Evolutionary conservation across 345 rosid species (phyloP).

Genomic region (Luvunga scandens): DNA sequence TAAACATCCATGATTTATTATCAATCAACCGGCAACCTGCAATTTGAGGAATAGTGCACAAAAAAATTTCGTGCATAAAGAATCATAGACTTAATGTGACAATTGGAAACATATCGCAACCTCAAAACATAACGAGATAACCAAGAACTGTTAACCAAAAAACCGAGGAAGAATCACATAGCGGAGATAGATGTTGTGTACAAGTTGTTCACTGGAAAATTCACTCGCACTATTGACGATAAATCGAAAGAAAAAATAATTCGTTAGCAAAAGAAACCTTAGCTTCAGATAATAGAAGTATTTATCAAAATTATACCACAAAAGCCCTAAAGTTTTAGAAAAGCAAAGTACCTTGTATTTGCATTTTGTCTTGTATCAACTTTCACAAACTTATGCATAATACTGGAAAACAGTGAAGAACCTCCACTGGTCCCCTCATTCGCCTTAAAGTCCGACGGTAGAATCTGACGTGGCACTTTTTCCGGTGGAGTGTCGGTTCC

Average conservation of each 20-base stretch:
- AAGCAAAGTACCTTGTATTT: conserved; percentile 38
- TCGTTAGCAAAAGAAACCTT: background rate
- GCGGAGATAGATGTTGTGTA: background rate
- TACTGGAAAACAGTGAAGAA: conserved; percentile 68
- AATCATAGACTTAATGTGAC: background rate
- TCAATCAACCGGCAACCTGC: background rate
- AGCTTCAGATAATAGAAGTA: conserved; percentile 5
- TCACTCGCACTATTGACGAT: background rate
- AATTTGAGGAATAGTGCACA: background rate
- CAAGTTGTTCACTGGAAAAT: background rate
- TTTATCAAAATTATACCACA: background rate
- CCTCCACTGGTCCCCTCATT: conserved; percentile 28
- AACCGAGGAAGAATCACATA: background rate
- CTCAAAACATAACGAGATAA: background rate
- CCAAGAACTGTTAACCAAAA: background rate
- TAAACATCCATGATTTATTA: background rate
- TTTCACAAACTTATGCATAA: conserved; percentile 84
- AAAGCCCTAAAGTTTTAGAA: background rate
- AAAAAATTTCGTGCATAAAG: background rate
- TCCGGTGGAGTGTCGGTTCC: conserved; percentile 93
- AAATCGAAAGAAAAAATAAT: background rate
- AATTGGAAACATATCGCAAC: background rate
- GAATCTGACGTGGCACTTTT: conserved; percentile 72
- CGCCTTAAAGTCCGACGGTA: conserved; percentile 35
- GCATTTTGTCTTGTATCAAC: conserved; percentile 42